Evolutionary conservation across 176 grass and related monocot genomes (phyloP), one percentile per base, ranked within the genome.

Genomic region (Oryza meyeriana): DNA sequence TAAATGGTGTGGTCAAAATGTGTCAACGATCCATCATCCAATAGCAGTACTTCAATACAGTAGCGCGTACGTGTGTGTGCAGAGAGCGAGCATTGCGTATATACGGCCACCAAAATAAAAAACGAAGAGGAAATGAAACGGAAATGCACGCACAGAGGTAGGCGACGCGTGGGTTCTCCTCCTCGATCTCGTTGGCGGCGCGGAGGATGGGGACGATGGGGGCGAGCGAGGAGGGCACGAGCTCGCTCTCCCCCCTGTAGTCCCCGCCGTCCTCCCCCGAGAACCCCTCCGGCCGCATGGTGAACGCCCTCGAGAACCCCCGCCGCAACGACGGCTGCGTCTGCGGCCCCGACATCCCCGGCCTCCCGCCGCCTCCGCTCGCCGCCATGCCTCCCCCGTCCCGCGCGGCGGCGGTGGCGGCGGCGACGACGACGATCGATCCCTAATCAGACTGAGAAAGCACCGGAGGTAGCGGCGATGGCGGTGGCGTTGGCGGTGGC

Each of bases 141-240:
- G 50, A 7, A 52, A 63, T 28, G 33, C 30, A 73, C 88, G 39
- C 69, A 99, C 93, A 99, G 70, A 95, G 89, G 75, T 96, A 99
- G 0, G 97, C 93, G 75, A 99, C 93, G 35, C 97, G 97, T 18
- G 80, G 85, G 83, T 94, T 95, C 0, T 77, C n/a, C 3, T 11
- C 2, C 91, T 99, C 97, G 80, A 99, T 92, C 83, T 94, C 97
- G 88, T 95, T 99, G 45, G 97, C 97, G 34, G 92, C 91, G 72
- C 97, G 97, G 77, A 99, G 89, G 64, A 99, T 90, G 79, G 93
- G 96, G 34, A 89, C 91, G 42, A 99, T 92, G 41, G 87, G 75
- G 29, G 87, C 91, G 22, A 99, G 93, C 44, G 93, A 90, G 29
- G 87, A 57, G 0, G 96, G 96, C 61, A 99, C 96, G 27, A 95